Base-by-base conservation (phyloP, 176 grass and related monocot species). In the Avena insularis region DNA sequence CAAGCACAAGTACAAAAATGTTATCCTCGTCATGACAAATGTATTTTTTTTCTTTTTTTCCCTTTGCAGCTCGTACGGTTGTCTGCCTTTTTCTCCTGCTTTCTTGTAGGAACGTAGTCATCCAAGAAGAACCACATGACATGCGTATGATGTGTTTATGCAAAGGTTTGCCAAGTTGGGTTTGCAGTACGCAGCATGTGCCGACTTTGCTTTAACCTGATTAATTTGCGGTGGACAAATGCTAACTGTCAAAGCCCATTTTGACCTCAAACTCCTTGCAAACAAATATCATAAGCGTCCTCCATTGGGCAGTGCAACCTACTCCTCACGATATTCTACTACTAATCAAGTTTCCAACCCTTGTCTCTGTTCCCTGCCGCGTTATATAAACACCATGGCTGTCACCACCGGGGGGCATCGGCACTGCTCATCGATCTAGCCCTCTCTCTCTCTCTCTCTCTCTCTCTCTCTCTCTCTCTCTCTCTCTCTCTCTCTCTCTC, bases 231-330 rank as follows among this genome's bases (percentile, higher is more conserved):
- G 62, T 43, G 48, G 89, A 88, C 86, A 87, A 90, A 73, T 20
- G 59, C 67, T 83, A 82, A 54, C 77, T 71, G 75, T 90, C 50
- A 1, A 86, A 69, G 6, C 75, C 85, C 61, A 36, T 84, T 67
- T 81, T 90, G 68, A 84, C 85, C 53, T 61, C 16, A 29, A 57
- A 48, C 81, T 31, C 62, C 5, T 16, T 23, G 31, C n/a, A 40
- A 40, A 23, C 53, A 40, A 51, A 47, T 19, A 16, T 20, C 46
- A 63, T 88, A 79, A 83, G 71, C 60, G 31, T 40, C 38, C 71
- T 71, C 56, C 70, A 84, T 90, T 72, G 88, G 80, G 91, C 86
- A 91, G 91, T 62, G 83, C 83, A 78, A 90, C 85, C 88, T 90
- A 77, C 63, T 82, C 75, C 86, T 80, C 69, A 3, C 50, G 38